Evolutionary conservation across 1,284 basidiomycete genomes (phyloP).

Genomic region (Malassezia furfur): DNA sequence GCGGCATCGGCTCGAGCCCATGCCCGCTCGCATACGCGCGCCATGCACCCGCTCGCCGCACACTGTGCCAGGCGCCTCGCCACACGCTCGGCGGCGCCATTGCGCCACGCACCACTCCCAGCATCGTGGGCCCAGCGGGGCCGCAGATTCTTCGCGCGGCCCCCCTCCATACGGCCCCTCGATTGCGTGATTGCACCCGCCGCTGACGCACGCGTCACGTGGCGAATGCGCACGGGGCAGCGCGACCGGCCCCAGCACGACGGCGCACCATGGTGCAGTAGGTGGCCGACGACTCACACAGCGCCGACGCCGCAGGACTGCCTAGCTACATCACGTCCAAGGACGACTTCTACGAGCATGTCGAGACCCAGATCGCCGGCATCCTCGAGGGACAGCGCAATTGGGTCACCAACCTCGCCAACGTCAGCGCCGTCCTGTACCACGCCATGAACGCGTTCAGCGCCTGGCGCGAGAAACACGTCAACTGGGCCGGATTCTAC

Average conservation of each 20-base stretch:
- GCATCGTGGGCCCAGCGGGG: neutral
- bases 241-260: neutral
- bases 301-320: conserved; percentile 61
- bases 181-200: neutral
- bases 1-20: conserved; percentile 13
- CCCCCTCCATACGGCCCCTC: neutral
- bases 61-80: neutral
- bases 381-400: conserved; percentile 38
- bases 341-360: conserved; percentile 48
- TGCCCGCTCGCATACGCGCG: neutral
- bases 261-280: conserved; percentile 15
- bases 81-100: neutral
- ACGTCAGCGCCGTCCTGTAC: conserved; percentile 39
- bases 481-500: conserved; percentile 50
- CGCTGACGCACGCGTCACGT: no score
- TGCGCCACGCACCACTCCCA: neutral
- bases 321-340: conserved; percentile 52
- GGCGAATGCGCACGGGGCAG: neutral
- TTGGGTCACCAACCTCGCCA: conserved; percentile 44
- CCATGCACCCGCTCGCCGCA: neutral
- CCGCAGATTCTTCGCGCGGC: neutral
- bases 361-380: conserved; percentile 29
- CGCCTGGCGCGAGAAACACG: conserved; percentile 25
- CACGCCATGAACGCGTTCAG: conserved; percentile 37
- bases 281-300: conserved; percentile 6